Conservation (phyloP, 2,329 filamentous ascomycete species). For the Samsoniella hepiali region DNA sequence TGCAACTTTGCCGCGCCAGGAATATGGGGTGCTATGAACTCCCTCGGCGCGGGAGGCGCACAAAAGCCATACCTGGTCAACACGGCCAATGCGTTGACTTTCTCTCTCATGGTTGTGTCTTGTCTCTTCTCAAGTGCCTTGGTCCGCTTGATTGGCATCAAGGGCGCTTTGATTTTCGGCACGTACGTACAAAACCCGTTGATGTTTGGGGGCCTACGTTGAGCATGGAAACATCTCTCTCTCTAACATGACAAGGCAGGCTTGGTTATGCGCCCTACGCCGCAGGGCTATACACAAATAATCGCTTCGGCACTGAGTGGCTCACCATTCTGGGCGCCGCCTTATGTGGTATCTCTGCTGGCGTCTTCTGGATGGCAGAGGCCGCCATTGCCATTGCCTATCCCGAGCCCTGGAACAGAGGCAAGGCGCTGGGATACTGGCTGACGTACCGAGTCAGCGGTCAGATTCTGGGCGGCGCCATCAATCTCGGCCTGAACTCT, state of each 20-base stretch:
- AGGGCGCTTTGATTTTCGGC: conserved; percentile 66
- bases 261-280: conserved; percentile 69
- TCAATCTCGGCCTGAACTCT: conserved; percentile 66
- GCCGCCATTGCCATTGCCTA: conserved; percentile 71
- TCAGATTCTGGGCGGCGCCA: conserved; percentile 68
- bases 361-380: conserved; percentile 74
- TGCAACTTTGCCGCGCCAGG: conserved; percentile 69
- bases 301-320: conserved; percentile 67
- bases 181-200: conserved; percentile 43
- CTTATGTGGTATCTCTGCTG: conserved; percentile 66
- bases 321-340: conserved; percentile 65
- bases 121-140: conserved; percentile 64
- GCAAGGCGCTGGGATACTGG: conserved; percentile 66
- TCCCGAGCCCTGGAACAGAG: conserved; percentile 66
- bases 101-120: conserved; percentile 69
- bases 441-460: conserved; percentile 56
- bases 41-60: conserved; percentile 65
- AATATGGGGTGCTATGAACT: conserved; percentile 73
- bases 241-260: conserved; percentile 21
- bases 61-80: conserved; percentile 65
- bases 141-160: conserved; percentile 67
- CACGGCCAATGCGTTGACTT: conserved; percentile 67
- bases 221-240: too few species aligned
- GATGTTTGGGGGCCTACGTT: neutral
- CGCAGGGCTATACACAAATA: conserved; percentile 69